Percentiles rank a stretch among this genome's conserved stretches.
Conservation (phyloP, 371 early-diverging fungal genomes). For the Circinella umbellata region DNA sequence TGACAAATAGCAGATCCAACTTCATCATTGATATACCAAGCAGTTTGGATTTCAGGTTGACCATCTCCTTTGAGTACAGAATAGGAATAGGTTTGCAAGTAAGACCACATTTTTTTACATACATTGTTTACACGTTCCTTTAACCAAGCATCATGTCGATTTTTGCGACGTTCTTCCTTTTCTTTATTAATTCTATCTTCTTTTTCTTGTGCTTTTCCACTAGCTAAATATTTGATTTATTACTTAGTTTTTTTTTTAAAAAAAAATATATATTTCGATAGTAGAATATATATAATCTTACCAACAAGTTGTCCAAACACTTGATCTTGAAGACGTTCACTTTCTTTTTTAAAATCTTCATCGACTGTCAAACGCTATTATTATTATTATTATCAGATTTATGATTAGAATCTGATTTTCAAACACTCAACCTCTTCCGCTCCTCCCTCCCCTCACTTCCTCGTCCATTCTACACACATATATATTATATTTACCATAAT, state of each 20-base stretch:
- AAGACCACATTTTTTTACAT: conserved; percentile 60
- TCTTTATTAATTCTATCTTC: conserved; percentile 44
- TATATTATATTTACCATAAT: conserved; percentile 52
- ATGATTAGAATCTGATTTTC: neutral
- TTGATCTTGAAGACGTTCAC: conserved; percentile 47
- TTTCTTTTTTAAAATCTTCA: conserved; percentile 43
- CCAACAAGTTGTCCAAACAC: conserved; percentile 45
- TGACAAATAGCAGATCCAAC: conserved; percentile 66
- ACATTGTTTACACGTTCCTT: conserved; percentile 30
- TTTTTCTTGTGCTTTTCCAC: conserved; percentile 52
- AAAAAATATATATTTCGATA: neutral
- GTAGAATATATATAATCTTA: conserved; percentile 16
- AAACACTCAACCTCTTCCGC: too few relatives aligned
- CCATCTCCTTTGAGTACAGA: conserved; percentile 60
- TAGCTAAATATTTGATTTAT: conserved; percentile 18
- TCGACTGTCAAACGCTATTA: conserved; percentile 44
- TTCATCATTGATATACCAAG: conserved; percentile 53
- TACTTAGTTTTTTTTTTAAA: too few relatives aligned
- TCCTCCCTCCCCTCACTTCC: too few relatives aligned
- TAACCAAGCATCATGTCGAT: conserved; percentile 32
- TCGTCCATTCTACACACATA: too few relatives aligned
- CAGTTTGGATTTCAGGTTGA: conserved; percentile 58
- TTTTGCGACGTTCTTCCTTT: conserved; percentile 33
- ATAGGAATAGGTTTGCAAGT: conserved; percentile 59
- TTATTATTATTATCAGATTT: neutral